A percentile compares a stretch with the other conserved stretches of the same genome.
These are phyloP conservation scores for Tieghemiomyces parasiticus DNA, from an alignment of 192 early-diverging fungal genomes.

Conservation along the genomic window DNA sequence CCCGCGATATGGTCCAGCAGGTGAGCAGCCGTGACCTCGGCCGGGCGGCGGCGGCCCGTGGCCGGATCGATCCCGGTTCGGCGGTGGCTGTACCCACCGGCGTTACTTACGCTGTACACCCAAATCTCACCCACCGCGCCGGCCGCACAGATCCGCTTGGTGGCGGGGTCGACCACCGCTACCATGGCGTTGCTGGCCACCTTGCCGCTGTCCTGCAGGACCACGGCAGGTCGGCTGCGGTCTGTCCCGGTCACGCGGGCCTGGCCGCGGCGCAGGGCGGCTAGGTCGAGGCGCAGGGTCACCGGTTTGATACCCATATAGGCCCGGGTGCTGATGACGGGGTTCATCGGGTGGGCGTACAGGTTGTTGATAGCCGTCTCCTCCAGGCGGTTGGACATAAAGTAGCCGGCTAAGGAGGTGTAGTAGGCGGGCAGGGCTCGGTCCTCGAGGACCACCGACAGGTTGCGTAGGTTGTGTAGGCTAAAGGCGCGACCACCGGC, in stretches of 20 bases:
- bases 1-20: constrained; percentile 32
- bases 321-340: constrained; percentile 62
- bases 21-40: constrained; percentile 14
- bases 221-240: constrained; percentile 24
- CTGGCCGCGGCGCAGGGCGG: constrained; percentile 45
- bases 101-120: constrained; percentile 42
- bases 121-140: constrained; percentile 76
- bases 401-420: constrained; percentile 34
- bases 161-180: constrained; percentile 70
- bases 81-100: constrained; percentile 13
- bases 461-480: constrained; percentile 36
- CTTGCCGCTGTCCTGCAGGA: constrained; percentile 59
- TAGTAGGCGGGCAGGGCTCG: constrained; percentile 30
- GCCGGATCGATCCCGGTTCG: constrained; percentile 13
- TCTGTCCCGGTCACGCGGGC: constrained; percentile 30
- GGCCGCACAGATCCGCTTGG: constrained; percentile 44
- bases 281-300: constrained; percentile 43
- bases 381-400: constrained; percentile 45
- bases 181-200: constrained; percentile 63
- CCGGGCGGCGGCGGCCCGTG: constrained; percentile 7
- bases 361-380: constrained; percentile 50
- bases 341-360: constrained; percentile 64
- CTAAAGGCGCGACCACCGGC: constrained; percentile 26
- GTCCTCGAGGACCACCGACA: constrained; percentile 44
- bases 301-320: constrained; percentile 63